Conservation (phyloP, 2,329 filamentous ascomycete species). For the Xylariales sp. region DNA sequence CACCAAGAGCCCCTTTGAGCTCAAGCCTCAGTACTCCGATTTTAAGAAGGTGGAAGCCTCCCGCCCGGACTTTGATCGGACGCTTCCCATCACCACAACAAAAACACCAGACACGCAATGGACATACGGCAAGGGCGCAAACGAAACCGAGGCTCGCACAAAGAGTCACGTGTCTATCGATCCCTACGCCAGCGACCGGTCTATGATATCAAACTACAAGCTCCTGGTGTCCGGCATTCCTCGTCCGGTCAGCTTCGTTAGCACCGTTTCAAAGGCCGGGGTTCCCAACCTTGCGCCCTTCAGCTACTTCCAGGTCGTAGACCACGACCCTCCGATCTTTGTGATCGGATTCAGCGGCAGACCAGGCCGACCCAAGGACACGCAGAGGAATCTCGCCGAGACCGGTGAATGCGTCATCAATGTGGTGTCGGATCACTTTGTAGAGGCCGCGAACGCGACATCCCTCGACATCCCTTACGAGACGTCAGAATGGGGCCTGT, state of each 20-base stretch:
- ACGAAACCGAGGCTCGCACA: background rate
- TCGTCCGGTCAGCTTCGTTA: conserved; percentile 2
- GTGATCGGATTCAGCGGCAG: conserved; percentile 54
- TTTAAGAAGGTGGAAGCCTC: background rate
- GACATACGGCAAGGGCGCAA: conserved; percentile 2
- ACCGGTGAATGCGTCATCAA: conserved; percentile 57
- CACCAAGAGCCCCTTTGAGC: conserved; percentile 2
- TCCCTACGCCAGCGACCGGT: background rate
- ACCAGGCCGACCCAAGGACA: conserved; percentile 54
- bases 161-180: background rate
- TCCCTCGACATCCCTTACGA: conserved; percentile 55
- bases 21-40: background rate
- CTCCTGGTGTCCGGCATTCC: conserved; percentile 1
- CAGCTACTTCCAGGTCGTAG: conserved; percentile 57
- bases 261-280: conserved; percentile 1
- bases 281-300: conserved; percentile 28
- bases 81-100: background rate
- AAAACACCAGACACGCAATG: background rate
- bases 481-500: conserved; percentile 37
- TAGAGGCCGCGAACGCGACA: conserved; percentile 59
- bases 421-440: conserved; percentile 57
- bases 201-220: conserved; percentile 3
- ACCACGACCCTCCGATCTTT: conserved; percentile 60
- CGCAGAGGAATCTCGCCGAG: conserved; percentile 50
- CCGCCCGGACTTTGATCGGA: background rate